These are phyloP conservation scores for Apiospora rasikravindrae DNA, from an alignment of 2,329 filamentous ascomycete species.

Conservation along the genomic window DNA sequence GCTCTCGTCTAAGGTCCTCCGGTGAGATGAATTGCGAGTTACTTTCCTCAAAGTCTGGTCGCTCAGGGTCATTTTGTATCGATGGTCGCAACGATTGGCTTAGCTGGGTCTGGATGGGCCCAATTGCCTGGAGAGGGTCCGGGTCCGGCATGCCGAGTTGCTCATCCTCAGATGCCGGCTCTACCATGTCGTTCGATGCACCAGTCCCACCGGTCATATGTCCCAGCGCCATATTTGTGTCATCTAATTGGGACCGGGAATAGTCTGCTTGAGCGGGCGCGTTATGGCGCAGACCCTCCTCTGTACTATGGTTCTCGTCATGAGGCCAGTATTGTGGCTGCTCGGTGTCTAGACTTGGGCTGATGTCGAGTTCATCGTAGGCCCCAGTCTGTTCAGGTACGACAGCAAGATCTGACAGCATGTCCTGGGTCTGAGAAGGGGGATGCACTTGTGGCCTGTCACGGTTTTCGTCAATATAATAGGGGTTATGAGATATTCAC, in stretches of 20 bases:
- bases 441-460: background rate
- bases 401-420: constrained; percentile 22
- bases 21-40: background rate
- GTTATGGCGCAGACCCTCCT: background rate
- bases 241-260: background rate
- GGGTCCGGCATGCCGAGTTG: background rate
- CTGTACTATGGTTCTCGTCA: background rate
- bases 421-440: constrained; percentile 20
- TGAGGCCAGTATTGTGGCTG: constrained; percentile 22
- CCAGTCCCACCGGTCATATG: constrained; percentile 18
- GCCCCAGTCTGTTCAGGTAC: constrained; percentile 19
- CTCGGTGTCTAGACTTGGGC: constrained; percentile 21
- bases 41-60: background rate
- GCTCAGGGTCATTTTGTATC: background rate
- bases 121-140: background rate
- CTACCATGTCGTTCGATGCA: background rate
- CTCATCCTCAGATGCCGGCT: constrained; percentile 7
- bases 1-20: background rate
- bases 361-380: constrained; percentile 22
- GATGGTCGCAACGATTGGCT: background rate
- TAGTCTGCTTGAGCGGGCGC: background rate
- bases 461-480: background rate
- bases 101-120: background rate
- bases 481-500: background rate
- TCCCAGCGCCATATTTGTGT: constrained; percentile 4